Base-by-base conservation (phyloP, 352 stramenopile species). In the Pythium dissimile region DNA sequence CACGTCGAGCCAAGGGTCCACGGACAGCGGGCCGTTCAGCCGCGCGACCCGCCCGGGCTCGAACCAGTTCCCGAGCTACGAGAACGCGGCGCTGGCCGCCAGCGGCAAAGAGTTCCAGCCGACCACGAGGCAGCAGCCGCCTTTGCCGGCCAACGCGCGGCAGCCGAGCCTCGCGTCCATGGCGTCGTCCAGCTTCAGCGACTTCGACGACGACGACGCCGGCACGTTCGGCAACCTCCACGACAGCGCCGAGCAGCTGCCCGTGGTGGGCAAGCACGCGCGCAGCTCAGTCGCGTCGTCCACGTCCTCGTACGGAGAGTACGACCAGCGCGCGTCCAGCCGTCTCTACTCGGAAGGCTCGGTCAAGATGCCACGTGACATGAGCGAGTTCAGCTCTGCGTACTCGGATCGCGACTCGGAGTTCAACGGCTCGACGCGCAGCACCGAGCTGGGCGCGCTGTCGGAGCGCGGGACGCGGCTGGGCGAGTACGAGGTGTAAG, bases 391-490 rank as follows among this genome's bases (percentile, higher is more conserved):
- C 43, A 49, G 35, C 43, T 23, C 26, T 2, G 18, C 15, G n/a
- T 62, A 48, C 39, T 56, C 44, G 45, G 55, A 63, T 21, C 55
- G 54, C 34, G 54, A 50, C 20, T 59, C 52, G 13, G 52, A 59
- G 20, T 59, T 52, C 53, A 23, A 15, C 28, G 20, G 16, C 21
- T 57, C 38, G 37, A 34, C 11, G 7, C 44, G 54, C 35, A 62
- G 54, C 54, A 62, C 54, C 20, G 54, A 62, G 44, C 45, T 62
- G 8, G 54, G 54, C 12, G 54, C 54, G 23, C 35, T 62, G 1
- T 62, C 54, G 26, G 54, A 62, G 24, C 34, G 26, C 16, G 54
- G 54, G 32, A 35, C 54, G 20, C 20, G 18, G 3, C 32, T 46
- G 5, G 44, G 28, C 35, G 46, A 46, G 45, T 62, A 62, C 37